Evolutionary conservation across 805 yeast species (phyloP).

Genomic region (Kazachstania africana): DNA sequence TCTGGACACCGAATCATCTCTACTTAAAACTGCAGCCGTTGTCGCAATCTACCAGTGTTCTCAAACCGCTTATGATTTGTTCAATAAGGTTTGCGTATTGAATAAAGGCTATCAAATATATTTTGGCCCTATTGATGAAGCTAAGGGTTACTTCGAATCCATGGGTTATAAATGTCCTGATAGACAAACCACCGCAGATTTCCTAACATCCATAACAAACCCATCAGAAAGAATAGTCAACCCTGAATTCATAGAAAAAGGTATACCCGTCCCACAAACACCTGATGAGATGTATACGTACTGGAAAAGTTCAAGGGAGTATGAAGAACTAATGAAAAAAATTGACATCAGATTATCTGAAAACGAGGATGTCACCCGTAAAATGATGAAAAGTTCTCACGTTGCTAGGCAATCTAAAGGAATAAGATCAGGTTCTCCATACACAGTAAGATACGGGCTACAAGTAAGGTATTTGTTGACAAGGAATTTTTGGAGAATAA

Average conservation of each 20-base stretch:
- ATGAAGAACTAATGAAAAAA: conserved; percentile 29
- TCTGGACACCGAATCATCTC: conserved; percentile 47
- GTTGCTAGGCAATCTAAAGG: conserved; percentile 40
- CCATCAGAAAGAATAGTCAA: conserved; percentile 43
- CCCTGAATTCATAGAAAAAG: conserved; percentile 29
- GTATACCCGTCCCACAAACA: conserved; percentile 45
- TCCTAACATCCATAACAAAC: conserved; percentile 57
- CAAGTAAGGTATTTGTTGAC: conserved; percentile 37
- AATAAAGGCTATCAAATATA: conserved; percentile 52
- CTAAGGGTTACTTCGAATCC: conserved; percentile 43
- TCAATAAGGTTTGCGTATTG: conserved; percentile 50
- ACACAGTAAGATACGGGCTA: conserved; percentile 38
- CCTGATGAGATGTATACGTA: conserved; percentile 48
- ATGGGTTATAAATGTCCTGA: conserved; percentile 58
- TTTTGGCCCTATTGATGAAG: conserved; percentile 47
- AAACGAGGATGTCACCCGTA: conserved; percentile 15
- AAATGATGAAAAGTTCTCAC: conserved; percentile 30
- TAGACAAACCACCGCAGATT: conserved; percentile 62
- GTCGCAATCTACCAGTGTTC: conserved; percentile 65
- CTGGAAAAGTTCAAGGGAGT: conserved; percentile 45
- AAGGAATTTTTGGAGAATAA: conserved; percentile 39
- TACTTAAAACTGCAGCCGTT: conserved; percentile 42
- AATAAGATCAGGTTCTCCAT: conserved; percentile 38
- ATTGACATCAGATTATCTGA: conserved; percentile 32
- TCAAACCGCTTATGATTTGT: conserved; percentile 50